Evolutionary conservation across 805 yeast species (phyloP).

Genomic region (Torulaspora quercuum): DNA sequence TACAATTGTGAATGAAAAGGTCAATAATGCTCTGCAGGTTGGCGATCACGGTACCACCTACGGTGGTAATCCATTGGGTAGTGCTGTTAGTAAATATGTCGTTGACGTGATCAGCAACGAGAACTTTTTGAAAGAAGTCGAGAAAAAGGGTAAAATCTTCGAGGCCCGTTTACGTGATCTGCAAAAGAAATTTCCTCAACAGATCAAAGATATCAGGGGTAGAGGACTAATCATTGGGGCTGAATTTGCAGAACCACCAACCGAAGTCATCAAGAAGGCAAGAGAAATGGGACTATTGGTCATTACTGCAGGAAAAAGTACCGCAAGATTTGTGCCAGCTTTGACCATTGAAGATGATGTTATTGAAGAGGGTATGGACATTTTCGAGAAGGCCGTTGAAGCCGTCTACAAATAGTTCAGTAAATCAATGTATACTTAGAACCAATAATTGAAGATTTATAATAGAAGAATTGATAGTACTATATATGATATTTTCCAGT

Average conservation of each 20-base stretch:
- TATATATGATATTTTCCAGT: no score
- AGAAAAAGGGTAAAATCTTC: conserved; percentile 56
- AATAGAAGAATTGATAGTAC: no score
- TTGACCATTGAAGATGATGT: conserved; percentile 71
- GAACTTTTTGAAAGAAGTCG: conserved; percentile 59
- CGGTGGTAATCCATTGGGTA: conserved; percentile 94
- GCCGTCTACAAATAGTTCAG: conserved; percentile 23
- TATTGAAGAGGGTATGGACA: conserved; percentile 65
- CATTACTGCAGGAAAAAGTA: conserved; percentile 90
- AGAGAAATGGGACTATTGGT: conserved; percentile 77
- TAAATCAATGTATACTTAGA: no score
- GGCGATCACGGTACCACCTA: conserved; percentile 99
- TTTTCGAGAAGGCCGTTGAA: conserved; percentile 53
- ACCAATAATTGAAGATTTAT: no score
- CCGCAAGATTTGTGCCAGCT: conserved; percentile 89
- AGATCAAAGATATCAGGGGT: conserved; percentile 73
- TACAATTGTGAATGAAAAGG: conserved; percentile 75
- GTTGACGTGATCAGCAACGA: conserved; percentile 60
- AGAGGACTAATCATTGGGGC: conserved; percentile 84
- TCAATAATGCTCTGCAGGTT: conserved; percentile 67
- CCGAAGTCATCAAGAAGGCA: conserved; percentile 58
- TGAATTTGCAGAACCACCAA: conserved; percentile 66
- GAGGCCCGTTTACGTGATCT: conserved; percentile 47
- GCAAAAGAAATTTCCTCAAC: conserved; percentile 53
- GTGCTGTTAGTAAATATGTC: conserved; percentile 76